Percentiles rank a stretch among this genome's conserved stretches.
Conservation (phyloP, 768 basidiomycete species). For the Butyriboletus loyo region DNA sequence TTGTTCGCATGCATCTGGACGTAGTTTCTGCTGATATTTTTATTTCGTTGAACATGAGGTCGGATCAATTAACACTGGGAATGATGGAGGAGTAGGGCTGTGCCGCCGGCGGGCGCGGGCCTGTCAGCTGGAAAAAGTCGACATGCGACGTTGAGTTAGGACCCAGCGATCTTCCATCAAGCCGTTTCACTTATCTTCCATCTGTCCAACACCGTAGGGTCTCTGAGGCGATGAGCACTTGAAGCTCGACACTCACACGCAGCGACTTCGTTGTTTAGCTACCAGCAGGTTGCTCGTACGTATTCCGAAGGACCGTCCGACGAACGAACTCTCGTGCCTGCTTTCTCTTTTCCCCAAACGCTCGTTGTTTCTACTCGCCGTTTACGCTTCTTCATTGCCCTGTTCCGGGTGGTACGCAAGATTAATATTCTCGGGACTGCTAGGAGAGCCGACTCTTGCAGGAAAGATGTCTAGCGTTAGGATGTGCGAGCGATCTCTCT, state of each 20-base stretch:
- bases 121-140: not conserved
- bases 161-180: not conserved
- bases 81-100: constrained; percentile 9
- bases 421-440: not conserved
- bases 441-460: not conserved
- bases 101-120: constrained; percentile 2
- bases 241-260: constrained; percentile 13
- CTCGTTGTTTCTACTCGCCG: constrained; percentile 1
- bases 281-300: constrained; percentile 1
- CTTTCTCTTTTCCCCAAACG: not conserved
- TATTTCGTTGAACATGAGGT: not conserved
- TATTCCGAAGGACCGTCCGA: constrained; percentile 2
- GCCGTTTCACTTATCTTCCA: not conserved
- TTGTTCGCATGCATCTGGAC: not conserved
- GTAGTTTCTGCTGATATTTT: not conserved
- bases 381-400: not conserved
- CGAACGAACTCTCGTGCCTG: constrained; percentile 1
- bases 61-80: constrained; percentile 1
- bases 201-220: not conserved
- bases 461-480: constrained; percentile 42
- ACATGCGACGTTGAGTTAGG: not conserved
- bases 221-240: constrained; percentile 20
- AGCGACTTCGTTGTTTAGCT: constrained; percentile 9
- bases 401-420: constrained; percentile 2
- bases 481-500: constrained; percentile 36